Evolutionary conservation across 1,139 yeast species (phyloP), one percentile per base, ranked within the genome.

Genomic region (Blastobotrys buckinghamii): DNA sequence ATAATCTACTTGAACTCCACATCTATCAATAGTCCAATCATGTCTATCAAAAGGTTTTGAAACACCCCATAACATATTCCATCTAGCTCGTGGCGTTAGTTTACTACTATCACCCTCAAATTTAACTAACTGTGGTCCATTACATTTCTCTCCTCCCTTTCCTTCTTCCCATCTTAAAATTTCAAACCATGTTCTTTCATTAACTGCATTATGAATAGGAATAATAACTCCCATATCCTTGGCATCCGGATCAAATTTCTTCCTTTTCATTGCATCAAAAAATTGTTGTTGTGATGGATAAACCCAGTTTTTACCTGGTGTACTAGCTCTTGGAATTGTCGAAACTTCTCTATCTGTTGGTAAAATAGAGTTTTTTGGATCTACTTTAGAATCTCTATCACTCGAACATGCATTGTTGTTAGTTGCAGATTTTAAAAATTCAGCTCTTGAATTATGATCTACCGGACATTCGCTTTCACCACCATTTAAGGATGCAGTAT

Each of bases 251-350:
- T 82, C 76, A 90, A 95, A 88, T 53, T 85, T 78, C 63, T 92
- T 92, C 53, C 97, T 78, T 58, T 78, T 74, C 97, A 92, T 92
- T 13, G 97, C 97, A 53, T 87, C 94, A 65, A 74, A 92, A 63
- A 92, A 92, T 70, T 90, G 97, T 64, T 87, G 87, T 65, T 92
- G 95, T 1, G 96, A 85, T 9, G 98, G 98, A 62, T 92, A 92
- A 1, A 92, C 77, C 98, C 98, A 92, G 69, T 89, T 84, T 2
- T 71, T 68, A 20, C 73, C 64, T 2, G 42, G 39, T 10, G 61
- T 53, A 1, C 73, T 61, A 0, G 95, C 84, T 47, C 96, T 73
- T 34, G 97, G 97, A 45, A 90, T 90, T 1, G 95, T 78, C 20
- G 95, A 83, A 12, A 86, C 70, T 58, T 82, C 92, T 55, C 97